These are phyloP conservation scores for Rugonectria rugulosa DNA, from an alignment of 2,329 filamentous ascomycete genomes.

Conservation along the genomic window DNA sequence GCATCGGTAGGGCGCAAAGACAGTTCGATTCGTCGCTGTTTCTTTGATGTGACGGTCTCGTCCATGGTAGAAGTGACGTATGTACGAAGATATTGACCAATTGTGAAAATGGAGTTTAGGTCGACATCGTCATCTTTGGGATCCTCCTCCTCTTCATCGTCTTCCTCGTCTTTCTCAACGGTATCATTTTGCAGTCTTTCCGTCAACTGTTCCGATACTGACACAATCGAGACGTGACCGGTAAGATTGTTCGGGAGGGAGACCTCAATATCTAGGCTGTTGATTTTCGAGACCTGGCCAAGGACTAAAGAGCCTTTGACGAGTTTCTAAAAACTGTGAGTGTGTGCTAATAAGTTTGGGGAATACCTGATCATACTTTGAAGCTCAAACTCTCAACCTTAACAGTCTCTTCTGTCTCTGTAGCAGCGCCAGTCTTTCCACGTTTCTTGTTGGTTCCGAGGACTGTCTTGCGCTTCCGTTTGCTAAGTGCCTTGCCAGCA, in stretches of 20 bases:
- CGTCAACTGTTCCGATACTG: slow-evolving; percentile 84
- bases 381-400: slow-evolving; percentile 89
- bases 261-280: slow-evolving; percentile 78
- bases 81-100: slow-evolving; percentile 89
- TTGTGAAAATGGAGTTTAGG: slow-evolving; percentile 75
- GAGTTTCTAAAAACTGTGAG: slow-evolving; percentile 67
- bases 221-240: slow-evolving; percentile 89
- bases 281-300: slow-evolving; percentile 85
- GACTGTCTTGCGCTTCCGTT: slow-evolving; percentile 66
- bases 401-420: slow-evolving; percentile 64
- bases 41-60: slow-evolving; percentile 66
- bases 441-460: slow-evolving; percentile 61
- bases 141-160: slow-evolving; percentile 60
- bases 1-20: slow-evolving; percentile 81
- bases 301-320: slow-evolving; percentile 87
- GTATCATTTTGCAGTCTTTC: slow-evolving; percentile 76
- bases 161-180: slow-evolving; percentile 59
- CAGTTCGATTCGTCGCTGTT: slow-evolving; percentile 84
- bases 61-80: slow-evolving; percentile 82
- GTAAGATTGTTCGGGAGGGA: slow-evolving; percentile 91
- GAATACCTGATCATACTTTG: slow-evolving; percentile 65
- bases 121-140: slow-evolving; percentile 66
- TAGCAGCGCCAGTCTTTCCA: slow-evolving; percentile 49
- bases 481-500: slow-evolving; percentile 52
- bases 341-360: slow-evolving; percentile 16